Evolutionary conservation across 2,329 filamentous ascomycete species (phyloP).

Genomic region (Claviceps sp.): DNA sequence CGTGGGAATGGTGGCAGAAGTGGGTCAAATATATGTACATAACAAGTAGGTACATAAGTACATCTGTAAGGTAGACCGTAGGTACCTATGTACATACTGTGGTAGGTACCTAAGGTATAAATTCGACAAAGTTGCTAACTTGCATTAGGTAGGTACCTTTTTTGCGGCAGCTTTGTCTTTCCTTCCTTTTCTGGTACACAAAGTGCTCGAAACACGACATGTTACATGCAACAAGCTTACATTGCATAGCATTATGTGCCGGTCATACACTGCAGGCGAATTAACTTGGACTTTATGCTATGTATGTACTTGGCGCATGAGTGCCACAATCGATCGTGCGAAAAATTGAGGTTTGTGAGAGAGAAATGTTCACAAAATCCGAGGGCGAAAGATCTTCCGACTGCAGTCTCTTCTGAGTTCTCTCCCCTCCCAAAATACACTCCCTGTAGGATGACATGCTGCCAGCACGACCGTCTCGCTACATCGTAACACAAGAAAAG

Average conservation of each 20-base stretch:
- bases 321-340: not conserved
- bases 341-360: too few relatives aligned
- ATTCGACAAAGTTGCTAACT: too few relatives aligned
- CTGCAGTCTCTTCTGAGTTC: not conserved
- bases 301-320: not conserved
- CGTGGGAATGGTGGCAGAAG: too few relatives aligned
- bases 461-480: not conserved
- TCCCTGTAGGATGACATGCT: not conserved
- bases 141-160: too few relatives aligned
- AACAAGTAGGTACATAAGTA: too few relatives aligned
- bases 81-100: too few relatives aligned
- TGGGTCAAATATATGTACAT: too few relatives aligned
- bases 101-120: too few relatives aligned
- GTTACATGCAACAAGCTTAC: not conserved
- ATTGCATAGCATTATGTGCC: not conserved
- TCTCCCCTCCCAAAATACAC: not conserved
- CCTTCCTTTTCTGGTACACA: not conserved
- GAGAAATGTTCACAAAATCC: not conserved
- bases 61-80: too few relatives aligned
- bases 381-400: not conserved
- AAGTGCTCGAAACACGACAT: not conserved
- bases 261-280: not conserved
- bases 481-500: not conserved
- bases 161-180: not conserved
- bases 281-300: not conserved